Evolutionary conservation across 2,329 filamentous ascomycete species (phyloP), one percentile per base, ranked within the genome.

Genomic region (Chaetomiaceae sp.): DNA sequence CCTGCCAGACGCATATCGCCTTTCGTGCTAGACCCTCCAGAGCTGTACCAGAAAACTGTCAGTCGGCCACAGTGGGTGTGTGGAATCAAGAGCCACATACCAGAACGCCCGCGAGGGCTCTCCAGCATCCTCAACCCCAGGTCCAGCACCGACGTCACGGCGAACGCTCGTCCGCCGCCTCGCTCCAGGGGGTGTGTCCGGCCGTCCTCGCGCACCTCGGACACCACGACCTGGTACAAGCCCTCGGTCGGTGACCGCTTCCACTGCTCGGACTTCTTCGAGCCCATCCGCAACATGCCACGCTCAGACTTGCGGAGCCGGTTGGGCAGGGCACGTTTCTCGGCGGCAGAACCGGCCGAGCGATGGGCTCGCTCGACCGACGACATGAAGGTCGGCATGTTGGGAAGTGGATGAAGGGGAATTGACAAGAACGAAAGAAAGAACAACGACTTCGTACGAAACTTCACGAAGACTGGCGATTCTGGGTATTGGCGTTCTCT

Each of bases 41-140:
- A 11, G 51, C 51, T 54, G 2, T 10, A 4, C 3, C 26, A 22
- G 18, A 8, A 30, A 27, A 11, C 18, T 8, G 19, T 45, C 30
- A 40, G 46, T n/a, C 11, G 9, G n/a, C n/a, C n/a, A n/a, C n/a
- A 14, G 34, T 36, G 4, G 18, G 9, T 22, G 18, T 20, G 26
- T 4, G n/a, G 18, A 8, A 14, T 6, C 12, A 37, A 38, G 26
- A n/a, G 18, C 33, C 5, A 38, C 51, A 3, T 19, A 56, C 54
- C 49, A 12, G 14, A n/a, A 36, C 48, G 34, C 17, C 52, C 54
- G 2, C 52, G 42, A 1, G 19, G 15, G 26, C 52, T 51, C 42
- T 56, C 54, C 15, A 56, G 24, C 50, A 56, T 56, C 35, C 54
- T 33, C 41, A 56, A 12, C n/a, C 54, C 52, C 0, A 56, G 38